These are phyloP conservation scores for Xylaria longipes DNA, from an alignment of 495 filamentous ascomycete genomes.

Conservation along the genomic window DNA sequence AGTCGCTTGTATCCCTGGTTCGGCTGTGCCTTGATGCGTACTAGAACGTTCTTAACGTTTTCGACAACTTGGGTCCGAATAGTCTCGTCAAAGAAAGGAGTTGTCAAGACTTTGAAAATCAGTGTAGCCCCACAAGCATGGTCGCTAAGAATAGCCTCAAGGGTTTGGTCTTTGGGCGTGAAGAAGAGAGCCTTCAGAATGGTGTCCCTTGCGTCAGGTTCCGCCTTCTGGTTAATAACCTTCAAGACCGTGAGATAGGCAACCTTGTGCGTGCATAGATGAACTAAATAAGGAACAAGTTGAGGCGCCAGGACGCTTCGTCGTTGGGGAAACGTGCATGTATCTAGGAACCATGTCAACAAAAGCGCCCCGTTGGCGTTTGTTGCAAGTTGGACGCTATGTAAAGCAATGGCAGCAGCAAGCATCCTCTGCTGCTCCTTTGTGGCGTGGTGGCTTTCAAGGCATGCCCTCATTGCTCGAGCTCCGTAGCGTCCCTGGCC, in stretches of 20 bases:
- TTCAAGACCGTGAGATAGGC: constrained; percentile 97
- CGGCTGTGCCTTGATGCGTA: constrained; percentile 89
- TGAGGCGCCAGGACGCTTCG: constrained; percentile 91
- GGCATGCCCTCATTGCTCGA: constrained; percentile 92
- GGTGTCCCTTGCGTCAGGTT: constrained; percentile 89
- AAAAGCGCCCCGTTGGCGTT: constrained; percentile 95
- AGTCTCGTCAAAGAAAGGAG: constrained; percentile 94
- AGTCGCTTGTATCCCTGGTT: constrained; percentile 96
- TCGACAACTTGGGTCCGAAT: constrained; percentile 87
- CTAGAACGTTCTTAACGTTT: constrained; percentile 87
- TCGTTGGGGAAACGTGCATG: constrained; percentile 92
- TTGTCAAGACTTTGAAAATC: constrained; percentile 98
- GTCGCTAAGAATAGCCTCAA: constrained; percentile 91
- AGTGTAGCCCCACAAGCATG: constrained; percentile 91
- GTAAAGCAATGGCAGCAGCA: constrained; percentile 90
- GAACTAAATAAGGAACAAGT: constrained; percentile 94
- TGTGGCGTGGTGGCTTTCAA: constrained; percentile 94
- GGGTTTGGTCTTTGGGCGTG: constrained; percentile 81
- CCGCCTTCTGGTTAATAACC: constrained; percentile 97
- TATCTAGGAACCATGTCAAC: constrained; percentile 97
- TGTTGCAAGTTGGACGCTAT: constrained; percentile 95
- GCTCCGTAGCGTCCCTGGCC: constrained; percentile 93
- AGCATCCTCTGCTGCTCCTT: constrained; percentile 96
- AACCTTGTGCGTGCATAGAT: constrained; percentile 98
- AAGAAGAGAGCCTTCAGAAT: constrained; percentile 95